Evolutionary conservation across 768 basidiomycete species (phyloP).

Genomic region (Goffeauzyma gilvescens): DNA sequence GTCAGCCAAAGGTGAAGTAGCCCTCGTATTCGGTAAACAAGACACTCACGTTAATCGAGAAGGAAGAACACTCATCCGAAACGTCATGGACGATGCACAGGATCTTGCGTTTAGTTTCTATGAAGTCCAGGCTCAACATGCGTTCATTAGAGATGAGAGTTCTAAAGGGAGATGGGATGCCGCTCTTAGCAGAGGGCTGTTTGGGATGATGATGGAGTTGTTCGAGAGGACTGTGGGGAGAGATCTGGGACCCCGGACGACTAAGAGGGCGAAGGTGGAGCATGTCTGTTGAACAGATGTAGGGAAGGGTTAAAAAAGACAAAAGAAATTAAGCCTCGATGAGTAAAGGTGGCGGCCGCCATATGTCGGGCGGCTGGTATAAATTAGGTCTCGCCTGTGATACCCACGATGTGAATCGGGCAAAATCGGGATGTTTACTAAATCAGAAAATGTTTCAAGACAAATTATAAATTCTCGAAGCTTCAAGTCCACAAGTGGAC

Average conservation of each 20-base stretch:
- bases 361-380: too few relatives aligned
- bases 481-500: too few relatives aligned
- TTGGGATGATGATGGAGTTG: conserved; percentile 76
- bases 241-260: conserved; percentile 55
- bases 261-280: conserved; percentile 39
- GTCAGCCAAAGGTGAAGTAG: conserved; percentile 59
- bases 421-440: too few relatives aligned
- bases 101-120: conserved; percentile 44
- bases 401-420: too few relatives aligned
- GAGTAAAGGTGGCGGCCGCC: too few relatives aligned
- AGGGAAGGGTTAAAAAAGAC: neutral
- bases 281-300: conserved; percentile 48
- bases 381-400: too few relatives aligned
- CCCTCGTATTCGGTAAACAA: conserved; percentile 96
- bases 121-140: conserved; percentile 93
- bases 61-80: conserved; percentile 69
- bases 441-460: too few relatives aligned
- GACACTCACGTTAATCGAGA: conserved; percentile 82
- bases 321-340: too few relatives aligned
- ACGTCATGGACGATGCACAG: conserved; percentile 54
- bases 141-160: conserved; percentile 79
- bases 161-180: conserved; percentile 95
- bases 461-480: too few relatives aligned
- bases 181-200: conserved; percentile 60
- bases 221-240: conserved; percentile 73